phyloP scores from a whole-genome alignment of 805 yeast species.

The Saccharomycopsis microspora region DNA sequence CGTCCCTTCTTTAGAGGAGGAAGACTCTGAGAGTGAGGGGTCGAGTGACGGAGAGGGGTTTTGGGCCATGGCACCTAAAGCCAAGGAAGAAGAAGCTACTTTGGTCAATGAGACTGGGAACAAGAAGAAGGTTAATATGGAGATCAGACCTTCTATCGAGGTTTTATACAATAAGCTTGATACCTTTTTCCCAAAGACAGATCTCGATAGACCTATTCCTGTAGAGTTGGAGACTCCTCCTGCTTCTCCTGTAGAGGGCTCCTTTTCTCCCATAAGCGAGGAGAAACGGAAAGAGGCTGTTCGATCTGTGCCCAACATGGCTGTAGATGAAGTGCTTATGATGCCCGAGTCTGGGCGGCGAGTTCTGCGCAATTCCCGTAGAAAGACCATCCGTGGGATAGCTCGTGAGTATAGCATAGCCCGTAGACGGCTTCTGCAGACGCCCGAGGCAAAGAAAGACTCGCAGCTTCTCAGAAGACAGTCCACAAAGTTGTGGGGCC shows the following conservation, averaged over 20 bases:
- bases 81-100: conserved; percentile 9
- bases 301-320: background rate
- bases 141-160: conserved; percentile 84
- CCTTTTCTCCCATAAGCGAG: conserved; percentile 15
- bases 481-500: conserved; percentile 98
- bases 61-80: conserved; percentile 41
- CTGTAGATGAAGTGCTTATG: conserved; percentile 21
- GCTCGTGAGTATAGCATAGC: conserved; percentile 82
- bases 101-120: background rate
- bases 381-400: conserved; percentile 87
- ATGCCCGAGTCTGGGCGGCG: conserved; percentile 16
- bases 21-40: conserved; percentile 23
- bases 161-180: conserved; percentile 88
- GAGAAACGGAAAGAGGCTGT: conserved; percentile 2
- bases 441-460: conserved; percentile 13
- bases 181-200: conserved; percentile 82
- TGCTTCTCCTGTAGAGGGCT: conserved; percentile 31
- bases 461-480: conserved; percentile 45
- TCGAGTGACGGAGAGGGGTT: conserved; percentile 42
- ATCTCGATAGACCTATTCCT: conserved; percentile 83
- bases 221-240: conserved; percentile 59
- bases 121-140: background rate
- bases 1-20: conserved; percentile 42
- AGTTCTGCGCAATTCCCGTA: conserved; percentile 40
- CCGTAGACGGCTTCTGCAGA: conserved; percentile 28